A percentile compares a stretch with the other conserved stretches of the same genome.
These are phyloP conservation scores for Penicillium janthinellum DNA, from an alignment of 2,329 filamentous ascomycete species.

Conservation along the genomic window DNA sequence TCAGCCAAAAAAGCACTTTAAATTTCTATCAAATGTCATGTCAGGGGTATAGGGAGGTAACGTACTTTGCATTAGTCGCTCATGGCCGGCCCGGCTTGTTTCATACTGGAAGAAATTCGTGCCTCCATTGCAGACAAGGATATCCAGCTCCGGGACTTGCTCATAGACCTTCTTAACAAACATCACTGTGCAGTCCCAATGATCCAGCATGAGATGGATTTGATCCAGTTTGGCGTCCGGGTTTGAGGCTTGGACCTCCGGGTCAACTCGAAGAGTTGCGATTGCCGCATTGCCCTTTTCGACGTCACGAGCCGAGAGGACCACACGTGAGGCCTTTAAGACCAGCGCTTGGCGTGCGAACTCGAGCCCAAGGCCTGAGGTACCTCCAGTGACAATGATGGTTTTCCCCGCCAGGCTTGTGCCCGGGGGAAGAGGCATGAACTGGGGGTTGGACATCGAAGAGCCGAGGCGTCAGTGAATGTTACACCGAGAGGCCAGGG, in stretches of 20 bases:
- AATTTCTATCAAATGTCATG: background rate
- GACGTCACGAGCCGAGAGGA: conserved; percentile 51
- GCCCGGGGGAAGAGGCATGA: background rate
- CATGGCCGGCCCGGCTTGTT: conserved; percentile 20
- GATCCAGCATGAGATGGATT: conserved; percentile 51
- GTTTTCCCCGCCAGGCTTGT: conserved; percentile 31
- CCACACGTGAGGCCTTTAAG: conserved; percentile 45
- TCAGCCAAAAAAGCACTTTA: background rate
- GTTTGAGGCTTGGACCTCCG: conserved; percentile 36
- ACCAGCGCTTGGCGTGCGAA: conserved; percentile 44
- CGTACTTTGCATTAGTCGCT: conserved; percentile 19
- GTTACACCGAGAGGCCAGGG: background rate
- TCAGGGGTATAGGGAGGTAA: background rate
- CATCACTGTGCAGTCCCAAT: conserved; percentile 19
- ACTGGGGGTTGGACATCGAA: conserved; percentile 17
- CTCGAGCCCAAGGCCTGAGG: conserved; percentile 52
- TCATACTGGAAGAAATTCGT: conserved; percentile 15
- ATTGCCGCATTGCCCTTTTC: conserved; percentile 11
- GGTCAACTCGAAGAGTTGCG: conserved; percentile 9
- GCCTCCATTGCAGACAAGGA: conserved; percentile 23
- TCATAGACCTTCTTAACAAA: conserved; percentile 15
- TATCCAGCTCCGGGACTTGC: conserved; percentile 17
- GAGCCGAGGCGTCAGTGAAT: background rate
- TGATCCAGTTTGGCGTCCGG: conserved; percentile 47
- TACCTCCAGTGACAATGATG: conserved; percentile 53